Evolutionary conservation across 345 rosid species (phyloP), one percentile per base, ranked within the genome.

Genomic region (Dimocarpus longan): DNA sequence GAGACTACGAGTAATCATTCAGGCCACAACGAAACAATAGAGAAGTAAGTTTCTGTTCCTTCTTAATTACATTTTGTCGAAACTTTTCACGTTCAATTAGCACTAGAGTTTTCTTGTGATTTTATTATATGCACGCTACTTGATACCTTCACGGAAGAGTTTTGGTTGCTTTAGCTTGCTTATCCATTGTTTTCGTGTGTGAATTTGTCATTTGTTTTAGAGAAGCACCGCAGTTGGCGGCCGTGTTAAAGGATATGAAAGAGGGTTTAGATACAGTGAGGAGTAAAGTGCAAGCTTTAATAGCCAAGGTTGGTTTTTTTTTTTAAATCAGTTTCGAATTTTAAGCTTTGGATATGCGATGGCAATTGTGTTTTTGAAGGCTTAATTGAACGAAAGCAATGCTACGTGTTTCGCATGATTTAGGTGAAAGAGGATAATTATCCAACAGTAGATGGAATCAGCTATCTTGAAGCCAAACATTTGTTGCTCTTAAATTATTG

Each of bases 391-490:
- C 1, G 11, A 2, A 46, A 46, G 22, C 18, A 65, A 32, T 62
- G 22, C 11, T 2, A 5, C 24, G 26, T 62, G 11, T 42, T 8
- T 54, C 0, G 21, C 3, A 13, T 64, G 69, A 1, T 37, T 56
- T 85, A 96, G 98, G 97, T 94, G 72, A 96, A 91, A 89, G 92
- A 86, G 66, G 80, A 83, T 87, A 86, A 82, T 72, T 89, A 77
- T 73, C 93, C 90, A 2, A 94, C 98, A 24, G 88, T 84, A 0
- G 97, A 91, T 80, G 99, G 98, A 70, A 90, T 94, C 69, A 94
- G 95, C 89, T 96, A 91, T 84, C 94, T 94, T 18, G 99, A 96
- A 77, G 90, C 93, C 2, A 96, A 96, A 79, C 89, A 96, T 87
- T 82, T 94, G 73, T 71, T 94, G 85, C 98, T 94, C 46, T 79